Evolutionary conservation across 1,139 yeast genomes (phyloP), one percentile per base, ranked within the genome.

Genomic region (Yamadazyma oceani): DNA sequence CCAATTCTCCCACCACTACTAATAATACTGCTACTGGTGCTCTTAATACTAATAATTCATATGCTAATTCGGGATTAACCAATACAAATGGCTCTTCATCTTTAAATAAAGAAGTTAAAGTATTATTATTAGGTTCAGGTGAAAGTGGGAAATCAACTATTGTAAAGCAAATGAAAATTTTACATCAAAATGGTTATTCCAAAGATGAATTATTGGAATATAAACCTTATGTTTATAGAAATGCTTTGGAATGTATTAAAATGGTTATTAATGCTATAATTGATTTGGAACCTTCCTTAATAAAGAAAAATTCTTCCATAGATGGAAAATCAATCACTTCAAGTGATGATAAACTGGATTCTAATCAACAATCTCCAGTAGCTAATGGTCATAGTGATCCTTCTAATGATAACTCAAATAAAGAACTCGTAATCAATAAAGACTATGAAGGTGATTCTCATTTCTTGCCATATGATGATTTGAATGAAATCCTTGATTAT

Each of bases 91-190:
- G n/a, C 11, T 12, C 39, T 12, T 26, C 35, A 24, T 28, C 37
- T 22, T 17, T 39, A 5, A 58, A 55, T 16, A 67, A 69, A 41
- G 80, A 76, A 45, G 76, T 82, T 24, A 84, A 84, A 54, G 78
- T 82, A 30, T 62, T 85, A 26, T 63, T 85, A 30, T 62, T 85
- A 37, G 94, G 94, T 6, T 80, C 90, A 0, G 94, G 92, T 17
- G 94, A 85, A 54, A 76, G 85, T 51, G 92, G 92, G 12, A 84
- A 84, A 53, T 81, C 89, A 3, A 84, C 92, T 4, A 79, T 84
- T 34, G 75, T 84, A 35, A 85, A 83, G 54, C 92, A 84, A 58
- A 73, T 84, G 68, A 84, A 82, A 55, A 82, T 84, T 36, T 62
- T 84, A 39, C 89, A 83, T 54, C 84, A 83, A 50, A 72, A 77